Base-by-base conservation (phyloP, 2,329 filamentous ascomycete genomes). In the Cladosporium sp. region DNA sequence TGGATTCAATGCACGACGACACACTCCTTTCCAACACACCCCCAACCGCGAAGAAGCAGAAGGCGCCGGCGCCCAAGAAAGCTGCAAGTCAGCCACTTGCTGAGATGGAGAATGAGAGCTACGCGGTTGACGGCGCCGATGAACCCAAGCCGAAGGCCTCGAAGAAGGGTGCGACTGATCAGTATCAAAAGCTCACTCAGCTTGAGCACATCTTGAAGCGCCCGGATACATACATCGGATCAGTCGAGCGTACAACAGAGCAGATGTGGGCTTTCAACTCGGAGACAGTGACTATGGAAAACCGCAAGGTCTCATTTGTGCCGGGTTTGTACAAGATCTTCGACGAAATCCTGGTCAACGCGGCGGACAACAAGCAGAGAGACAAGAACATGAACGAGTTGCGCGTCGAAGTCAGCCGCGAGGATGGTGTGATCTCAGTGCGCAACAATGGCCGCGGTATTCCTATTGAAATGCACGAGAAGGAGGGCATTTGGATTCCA, bases 291-390 rank as follows among this genome's bases (percentile, higher is more conserved):
- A 77, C 83, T 53, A 97, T 99, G 92, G 89, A 96, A 68, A 86
- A 82, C 68, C 86, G 89, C 55, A 83, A 84, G 53, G 84, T 97
- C 55, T 82, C 78, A 52, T 96, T 83, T 63, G 92, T 97, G 1
- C 93, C 93, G 4, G 93, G 93, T 75, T 80, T 99, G 19, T 99
- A 96, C 80, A 99, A 99, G 75, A 99, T 99, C 62, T 97, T 99
- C 63, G 93, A 99, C 67, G 93, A 99, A 70, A 96, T 99, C 56
- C 78, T 99, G 41, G 93, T 99, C 71, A 99, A 99, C 70, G 95
- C 93, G 18, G 93, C 93, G 53, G 93, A 99, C 72, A 97, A 97
- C 74, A 97, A 95, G 75, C 90, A 97, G 68, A 86, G 88, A 55
- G 90, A 97, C 68, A 76, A 82, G 59, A 84, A 80, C 63, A 99